Conservation (phyloP, 108 stramenopile species). For the Skeletonema tropicum region DNA sequence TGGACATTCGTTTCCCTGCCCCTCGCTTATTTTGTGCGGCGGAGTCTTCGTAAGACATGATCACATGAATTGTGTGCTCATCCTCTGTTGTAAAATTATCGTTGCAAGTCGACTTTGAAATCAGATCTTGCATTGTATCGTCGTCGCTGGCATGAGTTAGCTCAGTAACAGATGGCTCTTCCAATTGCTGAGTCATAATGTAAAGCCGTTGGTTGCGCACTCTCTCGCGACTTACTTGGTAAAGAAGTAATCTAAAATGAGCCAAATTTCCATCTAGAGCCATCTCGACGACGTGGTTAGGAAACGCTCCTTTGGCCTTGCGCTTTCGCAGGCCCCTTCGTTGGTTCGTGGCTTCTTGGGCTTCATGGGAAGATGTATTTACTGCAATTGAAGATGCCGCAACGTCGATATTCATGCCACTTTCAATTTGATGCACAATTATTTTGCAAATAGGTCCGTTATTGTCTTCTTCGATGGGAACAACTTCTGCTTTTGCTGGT, state of each 20-base stretch:
- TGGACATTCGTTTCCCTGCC: slow-evolving; percentile 14
- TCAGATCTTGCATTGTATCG: slow-evolving; percentile 6
- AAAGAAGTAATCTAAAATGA: slow-evolving; percentile 40
- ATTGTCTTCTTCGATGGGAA: not conserved
- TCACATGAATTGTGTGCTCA: slow-evolving; percentile 17
- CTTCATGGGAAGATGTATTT: slow-evolving; percentile 10
- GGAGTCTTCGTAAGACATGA: slow-evolving; percentile 25
- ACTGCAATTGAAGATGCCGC: slow-evolving; percentile 32
- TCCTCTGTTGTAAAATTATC: not conserved
- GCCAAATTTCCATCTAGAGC: slow-evolving; percentile 46
- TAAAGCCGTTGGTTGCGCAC: slow-evolving; percentile 34
- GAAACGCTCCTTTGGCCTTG: slow-evolving; percentile 21
- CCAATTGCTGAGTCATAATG: slow-evolving; percentile 2
- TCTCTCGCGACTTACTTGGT: slow-evolving; percentile 30
- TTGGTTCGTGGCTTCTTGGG: not conserved
- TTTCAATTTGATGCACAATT: slow-evolving; percentile 47
- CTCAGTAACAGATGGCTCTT: slow-evolving; percentile 3
- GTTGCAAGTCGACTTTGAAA: not conserved
- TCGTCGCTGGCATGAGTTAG: slow-evolving; percentile 17
- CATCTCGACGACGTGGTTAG: slow-evolving; percentile 26
- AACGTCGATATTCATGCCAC: slow-evolving; percentile 31
- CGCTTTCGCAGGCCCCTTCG: slow-evolving; percentile 36
- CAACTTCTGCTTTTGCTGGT: not conserved
- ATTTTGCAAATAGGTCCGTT: slow-evolving; percentile 14
- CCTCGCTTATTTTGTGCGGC: not conserved